These are phyloP conservation scores for Calophaca sinica DNA, from an alignment of 306 rosid genomes.

Conservation along the genomic window DNA sequence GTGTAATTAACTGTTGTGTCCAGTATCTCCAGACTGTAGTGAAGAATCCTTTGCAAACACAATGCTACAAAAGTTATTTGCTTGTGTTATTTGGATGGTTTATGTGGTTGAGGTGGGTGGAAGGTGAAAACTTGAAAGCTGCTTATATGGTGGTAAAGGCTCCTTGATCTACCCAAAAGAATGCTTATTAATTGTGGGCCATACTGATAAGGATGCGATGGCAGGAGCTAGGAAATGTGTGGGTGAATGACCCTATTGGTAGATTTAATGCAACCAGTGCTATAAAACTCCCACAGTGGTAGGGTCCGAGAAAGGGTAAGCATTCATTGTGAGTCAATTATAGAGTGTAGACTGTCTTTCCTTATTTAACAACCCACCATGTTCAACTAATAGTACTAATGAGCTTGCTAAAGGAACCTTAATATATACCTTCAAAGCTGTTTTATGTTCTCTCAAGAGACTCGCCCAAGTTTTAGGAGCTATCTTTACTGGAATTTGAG, in stretches of 20 bases:
- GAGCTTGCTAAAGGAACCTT: not conserved
- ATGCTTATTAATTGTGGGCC: conserved; percentile 8
- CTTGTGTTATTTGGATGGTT: not conserved
- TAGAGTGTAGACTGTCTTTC: not conserved
- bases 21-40: conserved; percentile 7
- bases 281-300: not conserved
- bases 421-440: not conserved
- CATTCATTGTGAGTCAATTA: not conserved
- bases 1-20: conserved; percentile 18
- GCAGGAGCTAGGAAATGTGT: conserved; percentile 14
- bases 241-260: not conserved
- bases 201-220: conserved; percentile 3
- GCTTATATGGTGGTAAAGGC: not conserved
- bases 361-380: not conserved
- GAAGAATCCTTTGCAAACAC: conserved; percentile 20
- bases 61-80: conserved; percentile 15
- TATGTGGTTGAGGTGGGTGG: conserved; percentile 6
- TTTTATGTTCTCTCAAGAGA: too few relatives aligned
- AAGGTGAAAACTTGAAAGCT: not conserved
- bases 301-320: not conserved
- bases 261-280: conserved; percentile 13
- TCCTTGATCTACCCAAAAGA: not conserved
- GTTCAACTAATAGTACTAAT: not conserved
- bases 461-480: too few relatives aligned
- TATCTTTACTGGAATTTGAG: too few relatives aligned